phyloP scores from a whole-genome alignment of 805 yeast genomes.

The Yarrowia deformans region DNA sequence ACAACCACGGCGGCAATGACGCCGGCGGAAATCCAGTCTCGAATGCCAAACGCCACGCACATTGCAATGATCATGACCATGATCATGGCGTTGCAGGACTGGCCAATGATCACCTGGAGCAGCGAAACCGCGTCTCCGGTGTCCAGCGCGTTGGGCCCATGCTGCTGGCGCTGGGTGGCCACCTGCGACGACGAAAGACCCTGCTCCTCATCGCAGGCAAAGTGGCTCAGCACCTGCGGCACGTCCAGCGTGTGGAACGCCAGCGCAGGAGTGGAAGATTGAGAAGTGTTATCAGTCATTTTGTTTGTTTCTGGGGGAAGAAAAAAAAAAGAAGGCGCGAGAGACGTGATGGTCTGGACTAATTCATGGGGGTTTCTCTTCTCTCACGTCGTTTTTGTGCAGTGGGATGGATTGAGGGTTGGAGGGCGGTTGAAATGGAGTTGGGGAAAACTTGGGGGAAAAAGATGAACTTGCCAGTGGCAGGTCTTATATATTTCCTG shows the following conservation, averaged over 20 bases:
- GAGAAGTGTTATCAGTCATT: slow-evolving; percentile 6
- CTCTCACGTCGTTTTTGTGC: not conserved
- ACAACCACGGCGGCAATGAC: slow-evolving; percentile 73
- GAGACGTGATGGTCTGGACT: not conserved
- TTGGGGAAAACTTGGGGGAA: not conserved
- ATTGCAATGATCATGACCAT: slow-evolving; percentile 72
- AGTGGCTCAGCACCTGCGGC: slow-evolving; percentile 13
- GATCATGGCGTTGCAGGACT: slow-evolving; percentile 79
- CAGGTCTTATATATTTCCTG: not conserved
- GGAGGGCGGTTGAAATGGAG: not conserved
- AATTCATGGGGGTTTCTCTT: not conserved
- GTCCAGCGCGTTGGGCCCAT: slow-evolving; percentile 70
- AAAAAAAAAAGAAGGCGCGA: no score
- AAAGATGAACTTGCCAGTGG: not conserved
- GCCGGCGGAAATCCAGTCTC: slow-evolving; percentile 84
- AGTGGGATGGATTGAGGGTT: not conserved
- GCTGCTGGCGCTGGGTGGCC: slow-evolving; percentile 42
- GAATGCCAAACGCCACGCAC: slow-evolving; percentile 75
- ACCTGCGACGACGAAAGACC: slow-evolving; percentile 36
- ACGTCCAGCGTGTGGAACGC: slow-evolving; percentile 27
- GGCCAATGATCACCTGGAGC: slow-evolving; percentile 65
- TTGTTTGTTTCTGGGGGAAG: no score
- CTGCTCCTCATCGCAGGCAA: slow-evolving; percentile 10
- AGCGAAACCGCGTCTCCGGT: slow-evolving; percentile 64
- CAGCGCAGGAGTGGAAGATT: not conserved